Evolutionary conservation across 1,284 basidiomycete genomes (phyloP).

Genomic region (Cutaneotrichosporon spelunceum): DNA sequence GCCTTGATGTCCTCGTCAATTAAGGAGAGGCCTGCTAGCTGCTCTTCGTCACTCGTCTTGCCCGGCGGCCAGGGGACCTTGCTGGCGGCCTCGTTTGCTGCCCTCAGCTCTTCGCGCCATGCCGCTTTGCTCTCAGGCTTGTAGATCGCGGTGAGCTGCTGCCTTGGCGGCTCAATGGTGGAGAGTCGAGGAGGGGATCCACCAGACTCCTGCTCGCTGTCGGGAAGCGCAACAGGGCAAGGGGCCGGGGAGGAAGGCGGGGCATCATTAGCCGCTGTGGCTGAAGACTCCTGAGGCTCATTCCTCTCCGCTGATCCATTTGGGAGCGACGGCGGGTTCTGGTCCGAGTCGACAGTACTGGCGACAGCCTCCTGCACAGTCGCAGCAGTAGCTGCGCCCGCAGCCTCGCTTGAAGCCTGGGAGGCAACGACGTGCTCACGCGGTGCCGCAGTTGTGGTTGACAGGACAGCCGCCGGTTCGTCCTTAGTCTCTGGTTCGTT

Average conservation of each 20-base stretch:
- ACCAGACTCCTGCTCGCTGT: conserved; percentile 12
- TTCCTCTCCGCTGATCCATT: conserved; percentile 9
- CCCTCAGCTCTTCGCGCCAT: conserved; percentile 66
- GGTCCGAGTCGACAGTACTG: neutral
- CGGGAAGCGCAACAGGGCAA: conserved; percentile 28
- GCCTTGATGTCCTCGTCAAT: conserved; percentile 60
- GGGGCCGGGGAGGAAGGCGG: conserved; percentile 39
- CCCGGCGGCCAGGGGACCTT: conserved; percentile 32
- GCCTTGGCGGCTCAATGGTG: conserved; percentile 43
- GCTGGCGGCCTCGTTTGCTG: conserved; percentile 49
- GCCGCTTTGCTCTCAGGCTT: conserved; percentile 74
- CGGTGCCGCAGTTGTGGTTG: neutral
- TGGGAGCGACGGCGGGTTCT: conserved; percentile 5
- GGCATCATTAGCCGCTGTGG: conserved; percentile 2
- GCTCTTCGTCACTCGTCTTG: conserved; percentile 36
- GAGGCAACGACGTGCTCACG: neutral
- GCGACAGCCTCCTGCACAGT: conserved; percentile 5
- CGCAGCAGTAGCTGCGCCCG: neutral
- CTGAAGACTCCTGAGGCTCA: neutral
- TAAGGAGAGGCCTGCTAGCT: conserved; percentile 36
- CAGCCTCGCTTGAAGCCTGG: neutral
- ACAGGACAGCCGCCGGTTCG: neutral
- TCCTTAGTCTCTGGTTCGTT: conserved; percentile 7
- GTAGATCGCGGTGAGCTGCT: conserved; percentile 74
- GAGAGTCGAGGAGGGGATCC: neutral